Conservation (phyloP, 805 yeast species). For the Schwanniomyces sp. region DNA sequence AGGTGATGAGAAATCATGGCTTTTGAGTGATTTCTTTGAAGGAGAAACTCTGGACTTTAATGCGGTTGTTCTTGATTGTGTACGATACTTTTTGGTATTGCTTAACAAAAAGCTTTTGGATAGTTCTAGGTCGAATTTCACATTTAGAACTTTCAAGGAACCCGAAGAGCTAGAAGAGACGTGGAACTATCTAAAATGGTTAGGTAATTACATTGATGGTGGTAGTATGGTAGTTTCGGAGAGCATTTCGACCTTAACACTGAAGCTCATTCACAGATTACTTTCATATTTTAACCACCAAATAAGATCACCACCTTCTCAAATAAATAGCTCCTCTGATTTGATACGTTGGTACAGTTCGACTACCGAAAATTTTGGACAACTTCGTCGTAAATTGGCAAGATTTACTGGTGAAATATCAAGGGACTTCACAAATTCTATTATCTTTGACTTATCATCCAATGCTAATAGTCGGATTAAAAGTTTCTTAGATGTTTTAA, state of each 20-base stretch:
- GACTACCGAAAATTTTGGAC: slow-evolving; percentile 69
- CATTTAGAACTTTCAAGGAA: slow-evolving; percentile 83
- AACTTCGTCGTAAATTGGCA: slow-evolving; percentile 75
- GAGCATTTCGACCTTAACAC: slow-evolving; percentile 64
- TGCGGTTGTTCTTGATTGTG: slow-evolving; percentile 67
- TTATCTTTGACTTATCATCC: slow-evolving; percentile 52
- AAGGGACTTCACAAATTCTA: slow-evolving; percentile 72
- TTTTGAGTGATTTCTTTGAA: slow-evolving; percentile 62
- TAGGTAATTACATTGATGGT: slow-evolving; percentile 77
- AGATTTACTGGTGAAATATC: slow-evolving; percentile 72
- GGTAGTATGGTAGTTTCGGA: slow-evolving; percentile 82
- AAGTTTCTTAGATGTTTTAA: slow-evolving; percentile 55
- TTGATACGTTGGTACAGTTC: slow-evolving; percentile 64
- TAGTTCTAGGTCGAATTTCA: slow-evolving; percentile 58
- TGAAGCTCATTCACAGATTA: slow-evolving; percentile 67
- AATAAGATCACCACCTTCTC: slow-evolving; percentile 57
- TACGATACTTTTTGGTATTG: slow-evolving; percentile 66
- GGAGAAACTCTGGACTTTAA: slow-evolving; percentile 54
- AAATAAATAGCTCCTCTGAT: slow-evolving; percentile 30
- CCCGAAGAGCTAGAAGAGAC: slow-evolving; percentile 85
- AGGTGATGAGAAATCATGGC: slow-evolving; percentile 63
- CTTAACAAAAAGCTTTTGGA: slow-evolving; percentile 77
- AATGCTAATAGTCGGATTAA: slow-evolving; percentile 46
- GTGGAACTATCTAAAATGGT: slow-evolving; percentile 73
- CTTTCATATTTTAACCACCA: slow-evolving; percentile 72